A percentile compares a stretch with the other conserved stretches of the same genome.
Evolutionary conservation across 768 basidiomycete genomes (phyloP).

Genomic region (Lactarius sp.): DNA sequence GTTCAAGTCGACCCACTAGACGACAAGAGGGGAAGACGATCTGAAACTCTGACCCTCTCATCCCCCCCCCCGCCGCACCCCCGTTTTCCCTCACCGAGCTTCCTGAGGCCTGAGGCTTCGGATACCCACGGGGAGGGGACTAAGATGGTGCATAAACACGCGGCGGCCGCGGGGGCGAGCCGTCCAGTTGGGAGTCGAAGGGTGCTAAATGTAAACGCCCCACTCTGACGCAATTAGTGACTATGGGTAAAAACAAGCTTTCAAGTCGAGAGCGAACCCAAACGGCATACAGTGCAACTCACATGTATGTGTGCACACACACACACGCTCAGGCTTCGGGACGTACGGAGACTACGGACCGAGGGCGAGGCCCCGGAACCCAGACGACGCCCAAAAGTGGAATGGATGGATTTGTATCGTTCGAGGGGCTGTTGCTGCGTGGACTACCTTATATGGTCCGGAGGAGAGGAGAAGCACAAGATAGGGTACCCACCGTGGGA

Average conservation of each 20-base stretch:
- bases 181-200: not conserved
- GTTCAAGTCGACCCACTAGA: not conserved
- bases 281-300: not conserved
- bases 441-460: conserved; percentile 14
- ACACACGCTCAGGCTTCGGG: not conserved
- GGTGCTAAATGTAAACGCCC: not conserved
- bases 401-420: not conserved
- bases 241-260: conserved; percentile 13
- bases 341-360: conserved; percentile 3
- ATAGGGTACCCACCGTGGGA: conserved; percentile 12
- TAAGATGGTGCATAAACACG: not conserved
- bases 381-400: conserved; percentile 10
- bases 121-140: not conserved
- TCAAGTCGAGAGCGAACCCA: conserved; percentile 11
- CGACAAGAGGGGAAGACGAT: no score
- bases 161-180: not conserved
- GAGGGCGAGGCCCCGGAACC: conserved; percentile 13
- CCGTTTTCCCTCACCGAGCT: not conserved
- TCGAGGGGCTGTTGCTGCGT: not conserved
- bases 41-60: not conserved
- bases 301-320: not conserved
- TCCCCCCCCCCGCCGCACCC: not conserved
- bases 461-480: conserved; percentile 4
- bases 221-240: conserved; percentile 4
- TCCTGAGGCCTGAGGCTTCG: not conserved